Percentiles rank a stretch among this genome's conserved stretches.
These are phyloP conservation scores for Solanum dulcamara DNA, from an alignment of 257 asterid genomes.

Conservation along the genomic window DNA sequence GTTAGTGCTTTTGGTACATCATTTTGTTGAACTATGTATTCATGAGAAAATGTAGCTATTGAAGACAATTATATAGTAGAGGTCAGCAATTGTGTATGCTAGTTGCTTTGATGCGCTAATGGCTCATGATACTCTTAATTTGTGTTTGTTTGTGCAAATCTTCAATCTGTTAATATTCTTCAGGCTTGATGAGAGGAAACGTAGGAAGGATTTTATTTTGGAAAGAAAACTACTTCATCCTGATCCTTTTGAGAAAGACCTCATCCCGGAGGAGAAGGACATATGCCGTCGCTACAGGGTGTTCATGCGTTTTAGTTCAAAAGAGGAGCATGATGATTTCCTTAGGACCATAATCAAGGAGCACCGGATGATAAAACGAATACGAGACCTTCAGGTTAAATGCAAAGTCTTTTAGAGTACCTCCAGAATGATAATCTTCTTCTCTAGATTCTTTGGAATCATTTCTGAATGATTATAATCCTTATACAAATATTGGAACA, in stretches of 20 bases:
- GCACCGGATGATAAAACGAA: constrained; percentile 65
- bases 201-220: constrained; percentile 83
- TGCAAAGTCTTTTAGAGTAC: background rate
- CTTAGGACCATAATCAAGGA: constrained; percentile 69
- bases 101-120: background rate
- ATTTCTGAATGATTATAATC: background rate
- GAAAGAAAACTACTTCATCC: constrained; percentile 76
- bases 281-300: constrained; percentile 55
- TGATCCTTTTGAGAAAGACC: constrained; percentile 63
- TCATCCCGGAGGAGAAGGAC: constrained; percentile 68
- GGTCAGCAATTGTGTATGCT: background rate
- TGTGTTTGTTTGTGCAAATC: background rate
- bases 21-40: background rate
- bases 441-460: background rate
- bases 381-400: constrained; percentile 72
- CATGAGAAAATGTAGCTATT: background rate
- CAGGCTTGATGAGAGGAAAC: constrained; percentile 98
- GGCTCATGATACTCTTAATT: background rate
- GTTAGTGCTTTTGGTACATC: background rate
- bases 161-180: constrained; percentile 1
- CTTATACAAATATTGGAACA: background rate
- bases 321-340: constrained; percentile 71
- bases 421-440: background rate
- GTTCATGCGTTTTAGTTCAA: constrained; percentile 89
- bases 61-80: background rate